phyloP scores from a whole-genome alignment of 805 yeast genomes.

The Maudiozyma barnettii region DNA sequence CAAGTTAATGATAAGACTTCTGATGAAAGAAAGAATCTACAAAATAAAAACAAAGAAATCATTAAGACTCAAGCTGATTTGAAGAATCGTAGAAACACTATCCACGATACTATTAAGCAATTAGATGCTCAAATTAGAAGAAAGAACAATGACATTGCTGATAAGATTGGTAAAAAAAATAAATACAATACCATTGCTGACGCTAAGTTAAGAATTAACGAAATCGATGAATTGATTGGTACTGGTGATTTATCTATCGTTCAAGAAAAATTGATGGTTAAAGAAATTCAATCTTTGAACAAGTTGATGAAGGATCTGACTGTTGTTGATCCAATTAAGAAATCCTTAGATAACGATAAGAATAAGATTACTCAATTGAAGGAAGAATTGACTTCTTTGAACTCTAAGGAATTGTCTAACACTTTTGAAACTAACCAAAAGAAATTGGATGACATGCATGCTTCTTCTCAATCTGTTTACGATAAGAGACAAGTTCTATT shows the following conservation, averaged over 20 bases:
- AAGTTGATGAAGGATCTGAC: slow-evolving; percentile 73
- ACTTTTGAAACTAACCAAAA: slow-evolving; percentile 61
- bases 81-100: slow-evolving; percentile 36
- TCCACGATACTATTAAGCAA: slow-evolving; percentile 58
- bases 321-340: slow-evolving; percentile 63
- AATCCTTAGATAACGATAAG: slow-evolving; percentile 70
- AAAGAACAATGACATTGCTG: slow-evolving; percentile 64
- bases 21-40: slow-evolving; percentile 45
- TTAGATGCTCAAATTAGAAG: slow-evolving; percentile 64
- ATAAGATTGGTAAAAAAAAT: slow-evolving; percentile 36
- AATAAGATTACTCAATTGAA: slow-evolving; percentile 67
- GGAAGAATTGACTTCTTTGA: slow-evolving; percentile 44
- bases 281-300: slow-evolving; percentile 77
- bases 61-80: slow-evolving; percentile 39
- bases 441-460: slow-evolving; percentile 57
- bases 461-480: slow-evolving; percentile 48
- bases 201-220: slow-evolving; percentile 53
- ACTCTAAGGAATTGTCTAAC: slow-evolving; percentile 56
- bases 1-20: slow-evolving; percentile 40
- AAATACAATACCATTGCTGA: slow-evolving; percentile 59
- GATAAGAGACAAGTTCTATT: slow-evolving; percentile 57
- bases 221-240: slow-evolving; percentile 65
- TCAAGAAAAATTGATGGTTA: slow-evolving; percentile 77
- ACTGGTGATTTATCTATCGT: slow-evolving; percentile 76
- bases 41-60: slow-evolving; percentile 37